Conservation (phyloP, 2,329 filamentous ascomycete species). For the Sphaerostilbella broomeana region DNA sequence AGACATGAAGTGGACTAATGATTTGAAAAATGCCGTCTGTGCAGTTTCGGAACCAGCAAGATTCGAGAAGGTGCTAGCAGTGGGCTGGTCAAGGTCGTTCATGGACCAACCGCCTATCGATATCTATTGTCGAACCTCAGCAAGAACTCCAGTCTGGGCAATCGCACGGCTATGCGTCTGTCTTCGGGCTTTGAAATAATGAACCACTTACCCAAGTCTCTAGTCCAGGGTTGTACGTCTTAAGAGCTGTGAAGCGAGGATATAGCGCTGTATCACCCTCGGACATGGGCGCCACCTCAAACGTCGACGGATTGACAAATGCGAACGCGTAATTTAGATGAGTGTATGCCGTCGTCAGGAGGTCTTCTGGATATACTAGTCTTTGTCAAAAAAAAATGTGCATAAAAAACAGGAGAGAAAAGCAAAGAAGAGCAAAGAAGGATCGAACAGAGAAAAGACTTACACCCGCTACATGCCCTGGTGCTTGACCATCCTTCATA, state of each 20-base stretch:
- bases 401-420: no score
- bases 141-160: no score
- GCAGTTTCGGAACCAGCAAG: not conserved
- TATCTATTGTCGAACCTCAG: not conserved
- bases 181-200: slow-evolving; percentile 30
- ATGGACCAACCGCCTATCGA: slow-evolving; percentile 22
- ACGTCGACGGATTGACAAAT: slow-evolving; percentile 24
- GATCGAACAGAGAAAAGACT: no score
- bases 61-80: slow-evolving; percentile 7
- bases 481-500: no score
- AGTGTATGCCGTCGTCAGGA: no score
- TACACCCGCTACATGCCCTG: no score
- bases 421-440: no score
- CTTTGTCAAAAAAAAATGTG: no score
- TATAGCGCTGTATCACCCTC: slow-evolving; percentile 3
- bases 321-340: slow-evolving; percentile 31
- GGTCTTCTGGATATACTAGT: no score
- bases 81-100: slow-evolving; percentile 27
- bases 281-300: not conserved
- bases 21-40: not conserved
- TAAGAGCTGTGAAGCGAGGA: slow-evolving; percentile 19
- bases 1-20: not conserved
- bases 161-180: slow-evolving; percentile 15
- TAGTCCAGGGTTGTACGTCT: slow-evolving; percentile 26
- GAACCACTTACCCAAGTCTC: slow-evolving; percentile 37